phyloP scores from a whole-genome alignment of 257 asterid genomes.

The Solanum gracilifrons region DNA sequence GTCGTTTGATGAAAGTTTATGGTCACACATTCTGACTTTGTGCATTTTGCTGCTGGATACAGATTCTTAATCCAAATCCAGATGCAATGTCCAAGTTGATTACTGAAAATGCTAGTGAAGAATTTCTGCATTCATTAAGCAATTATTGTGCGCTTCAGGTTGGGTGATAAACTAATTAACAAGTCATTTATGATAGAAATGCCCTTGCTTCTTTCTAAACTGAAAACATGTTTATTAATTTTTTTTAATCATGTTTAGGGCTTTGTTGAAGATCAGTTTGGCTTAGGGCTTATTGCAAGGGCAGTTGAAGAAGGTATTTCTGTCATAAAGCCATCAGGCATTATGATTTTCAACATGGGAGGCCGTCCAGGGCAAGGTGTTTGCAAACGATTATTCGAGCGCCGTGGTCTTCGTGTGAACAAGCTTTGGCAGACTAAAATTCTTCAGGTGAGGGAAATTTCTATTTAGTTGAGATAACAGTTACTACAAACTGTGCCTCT shows the following conservation, averaged over 20 bases:
- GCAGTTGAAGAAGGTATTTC: constrained; percentile 99
- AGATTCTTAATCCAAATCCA: constrained; percentile 98
- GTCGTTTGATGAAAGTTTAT: neutral
- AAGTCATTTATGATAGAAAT: neutral
- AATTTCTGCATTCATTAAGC: constrained; percentile 73
- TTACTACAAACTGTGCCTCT: constrained; percentile 7
- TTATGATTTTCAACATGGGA: constrained; percentile 98
- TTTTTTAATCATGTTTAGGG: constrained; percentile 41
- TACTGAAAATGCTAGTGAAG: constrained; percentile 96
- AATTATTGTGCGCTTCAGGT: constrained; percentile 98
- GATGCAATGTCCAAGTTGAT: constrained; percentile 98
- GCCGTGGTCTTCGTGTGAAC: constrained; percentile 85
- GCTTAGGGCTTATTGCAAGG: constrained; percentile 94
- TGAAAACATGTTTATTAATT: neutral
- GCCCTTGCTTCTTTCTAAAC: neutral
- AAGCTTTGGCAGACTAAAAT: constrained; percentile 99
- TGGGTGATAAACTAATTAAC: neutral
- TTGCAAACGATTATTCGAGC: constrained; percentile 92
- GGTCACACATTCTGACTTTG: neutral
- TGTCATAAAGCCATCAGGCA: constrained; percentile 89
- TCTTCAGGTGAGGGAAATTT: constrained; percentile 57
- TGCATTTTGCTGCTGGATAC: constrained; percentile 12
- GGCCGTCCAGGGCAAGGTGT: constrained; percentile 99
- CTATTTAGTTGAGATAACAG: neutral
- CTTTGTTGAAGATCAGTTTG: constrained; percentile 98